Evolutionary conservation across 208 protist species (phyloP).

Genomic region (Acanthamoeba triangularis): DNA sequence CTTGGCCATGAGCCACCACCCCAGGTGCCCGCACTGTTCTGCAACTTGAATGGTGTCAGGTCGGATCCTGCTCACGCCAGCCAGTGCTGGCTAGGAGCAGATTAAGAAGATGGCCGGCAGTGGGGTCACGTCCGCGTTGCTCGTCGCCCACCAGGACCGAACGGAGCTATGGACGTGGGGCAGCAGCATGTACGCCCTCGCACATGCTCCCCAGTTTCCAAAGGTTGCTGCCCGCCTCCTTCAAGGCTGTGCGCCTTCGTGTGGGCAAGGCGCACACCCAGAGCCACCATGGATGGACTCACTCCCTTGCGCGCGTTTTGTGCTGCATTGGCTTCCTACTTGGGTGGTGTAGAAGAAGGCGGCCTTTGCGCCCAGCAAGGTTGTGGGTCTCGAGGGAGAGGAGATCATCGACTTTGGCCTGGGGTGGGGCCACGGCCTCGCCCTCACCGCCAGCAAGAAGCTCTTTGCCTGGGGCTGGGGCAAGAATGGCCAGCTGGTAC

Average conservation of each 20-base stretch:
- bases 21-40: background rate
- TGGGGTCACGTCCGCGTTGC: conserved; percentile 19
- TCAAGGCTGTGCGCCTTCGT: background rate
- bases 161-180: conserved; percentile 58
- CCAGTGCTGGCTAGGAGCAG: background rate
- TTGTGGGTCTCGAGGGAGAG: conserved; percentile 6
- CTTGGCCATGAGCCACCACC: background rate
- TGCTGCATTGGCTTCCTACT: too few species aligned
- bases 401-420: background rate
- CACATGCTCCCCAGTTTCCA: background rate
- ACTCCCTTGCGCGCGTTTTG: too few species aligned
- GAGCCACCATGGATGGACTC: background rate
- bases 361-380: background rate
- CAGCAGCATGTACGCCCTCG: conserved; percentile 31
- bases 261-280: background rate
- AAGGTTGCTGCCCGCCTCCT: background rate
- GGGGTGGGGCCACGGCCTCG: conserved; percentile 59
- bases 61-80: background rate
- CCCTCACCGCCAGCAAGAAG: background rate
- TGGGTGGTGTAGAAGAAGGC: background rate
- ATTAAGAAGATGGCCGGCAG: conserved; percentile 56
- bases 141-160: background rate
- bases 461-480: conserved; percentile 48
- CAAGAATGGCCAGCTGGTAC: conserved; percentile 16
- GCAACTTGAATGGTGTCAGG: background rate